Conservation (phyloP, 1,284 basidiomycete genomes). For the Cutaneotrichosporon sp. region DNA sequence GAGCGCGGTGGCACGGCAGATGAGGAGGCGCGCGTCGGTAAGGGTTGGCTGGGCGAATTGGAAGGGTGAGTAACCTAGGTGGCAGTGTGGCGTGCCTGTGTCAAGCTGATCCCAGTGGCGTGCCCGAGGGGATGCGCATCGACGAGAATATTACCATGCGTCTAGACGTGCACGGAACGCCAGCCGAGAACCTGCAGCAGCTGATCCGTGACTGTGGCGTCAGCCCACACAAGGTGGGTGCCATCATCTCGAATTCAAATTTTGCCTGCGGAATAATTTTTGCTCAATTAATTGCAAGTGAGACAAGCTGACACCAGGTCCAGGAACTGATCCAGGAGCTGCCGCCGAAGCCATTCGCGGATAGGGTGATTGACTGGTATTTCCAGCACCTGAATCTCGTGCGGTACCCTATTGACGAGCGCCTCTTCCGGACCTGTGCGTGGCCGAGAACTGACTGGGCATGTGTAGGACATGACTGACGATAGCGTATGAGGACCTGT, state of each 20-base stretch:
- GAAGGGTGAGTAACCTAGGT: constrained; percentile 38
- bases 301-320: constrained; percentile 52
- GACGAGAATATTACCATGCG: constrained; percentile 49
- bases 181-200: constrained; percentile 58
- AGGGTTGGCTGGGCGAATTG: constrained; percentile 47
- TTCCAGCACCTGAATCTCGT: constrained; percentile 77
- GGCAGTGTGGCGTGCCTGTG: not conserved
- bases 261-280: not conserved
- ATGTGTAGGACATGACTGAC: constrained; percentile 4
- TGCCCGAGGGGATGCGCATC: constrained; percentile 43
- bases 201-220: constrained; percentile 87
- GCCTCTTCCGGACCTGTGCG: constrained; percentile 68
- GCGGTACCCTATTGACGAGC: constrained; percentile 87
- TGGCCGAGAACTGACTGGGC: not conserved
- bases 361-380: constrained; percentile 59
- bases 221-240: constrained; percentile 66
- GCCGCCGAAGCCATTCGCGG: constrained; percentile 70
- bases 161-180: constrained; percentile 50
- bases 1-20: constrained; percentile 31
- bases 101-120: constrained; percentile 22
- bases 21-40: constrained; percentile 40
- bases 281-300: not conserved
- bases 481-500: constrained; percentile 70
- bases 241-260: not conserved
- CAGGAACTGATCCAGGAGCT: constrained; percentile 84